phyloP scores from a whole-genome alignment of 2,329 filamentous ascomycete species.

The Dothiorella sarmentorum region DNA sequence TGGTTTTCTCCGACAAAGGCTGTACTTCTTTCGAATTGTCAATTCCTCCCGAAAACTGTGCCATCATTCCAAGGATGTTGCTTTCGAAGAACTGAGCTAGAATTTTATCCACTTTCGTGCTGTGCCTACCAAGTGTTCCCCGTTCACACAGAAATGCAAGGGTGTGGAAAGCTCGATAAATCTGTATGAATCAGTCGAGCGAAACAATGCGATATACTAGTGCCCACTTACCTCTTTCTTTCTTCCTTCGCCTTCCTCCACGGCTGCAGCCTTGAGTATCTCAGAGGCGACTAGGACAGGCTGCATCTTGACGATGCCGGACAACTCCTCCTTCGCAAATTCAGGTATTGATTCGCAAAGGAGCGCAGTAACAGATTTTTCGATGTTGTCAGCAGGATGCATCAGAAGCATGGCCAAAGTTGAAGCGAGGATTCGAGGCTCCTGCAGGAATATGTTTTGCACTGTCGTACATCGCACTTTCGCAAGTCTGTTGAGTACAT shows the following conservation, averaged over 20 bases:
- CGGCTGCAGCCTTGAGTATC: conserved; percentile 74
- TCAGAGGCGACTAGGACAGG: conserved; percentile 74
- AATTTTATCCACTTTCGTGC: conserved; percentile 52
- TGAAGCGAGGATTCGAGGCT: conserved; percentile 51
- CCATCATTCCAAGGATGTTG: conserved; percentile 83
- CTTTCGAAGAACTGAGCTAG: conserved; percentile 75
- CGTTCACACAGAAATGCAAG: conserved; percentile 49
- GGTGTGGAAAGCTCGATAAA: conserved; percentile 49
- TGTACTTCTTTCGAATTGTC: conserved; percentile 63
- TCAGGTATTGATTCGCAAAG: conserved; percentile 66
- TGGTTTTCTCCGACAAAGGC: conserved; percentile 64
- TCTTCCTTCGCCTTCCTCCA: conserved; percentile 55
- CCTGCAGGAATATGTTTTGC: conserved; percentile 61
- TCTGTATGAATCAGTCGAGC: conserved; percentile 24
- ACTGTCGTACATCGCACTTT: conserved; percentile 58
- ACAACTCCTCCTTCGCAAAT: conserved; percentile 63
- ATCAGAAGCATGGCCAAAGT: conserved; percentile 58
- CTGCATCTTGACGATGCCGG: conserved; percentile 69
- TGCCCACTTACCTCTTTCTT: conserved; percentile 53
- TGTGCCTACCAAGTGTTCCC: conserved; percentile 39
- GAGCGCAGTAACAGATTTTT: conserved; percentile 64
- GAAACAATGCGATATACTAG: background rate
- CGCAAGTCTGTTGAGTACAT: conserved; percentile 78
- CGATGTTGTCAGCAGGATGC: conserved; percentile 61
- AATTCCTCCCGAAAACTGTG: conserved; percentile 72